phyloP scores from a whole-genome alignment of 371 early-diverging fungal species.

The Mucor sp. region DNA sequence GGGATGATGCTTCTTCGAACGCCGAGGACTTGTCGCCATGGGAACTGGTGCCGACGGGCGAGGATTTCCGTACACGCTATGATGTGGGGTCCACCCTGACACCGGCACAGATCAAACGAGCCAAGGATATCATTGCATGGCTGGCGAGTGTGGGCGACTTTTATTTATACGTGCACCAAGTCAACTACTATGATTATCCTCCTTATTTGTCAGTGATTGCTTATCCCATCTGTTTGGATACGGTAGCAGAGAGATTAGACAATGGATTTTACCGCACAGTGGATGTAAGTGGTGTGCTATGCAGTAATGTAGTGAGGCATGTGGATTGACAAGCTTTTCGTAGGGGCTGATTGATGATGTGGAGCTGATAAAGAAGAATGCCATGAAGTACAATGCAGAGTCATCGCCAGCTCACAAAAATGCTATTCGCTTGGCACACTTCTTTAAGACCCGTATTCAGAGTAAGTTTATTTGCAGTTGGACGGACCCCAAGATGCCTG shows the following conservation, averaged over 20 bases:
- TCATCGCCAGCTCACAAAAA: constrained; percentile 59
- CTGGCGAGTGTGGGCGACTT: constrained; percentile 49
- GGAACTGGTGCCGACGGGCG: constrained; percentile 52
- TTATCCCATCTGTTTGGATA: constrained; percentile 71
- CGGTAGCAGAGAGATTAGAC: constrained; percentile 56
- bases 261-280: constrained; percentile 65
- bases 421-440: constrained; percentile 59
- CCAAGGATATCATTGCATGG: constrained; percentile 39
- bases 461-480: constrained; percentile 29
- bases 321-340: not conserved
- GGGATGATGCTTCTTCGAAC: constrained; percentile 42
- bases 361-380: constrained; percentile 66
- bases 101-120: constrained; percentile 28
- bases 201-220: constrained; percentile 68
- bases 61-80: constrained; percentile 41
- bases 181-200: constrained; percentile 67
- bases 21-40: constrained; percentile 52
- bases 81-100: constrained; percentile 20
- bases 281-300: constrained; percentile 16
- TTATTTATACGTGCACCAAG: constrained; percentile 64
- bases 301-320: not conserved
- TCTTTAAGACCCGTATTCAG: constrained; percentile 53
- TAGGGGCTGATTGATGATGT: constrained; percentile 71
- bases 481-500: too few relatives aligned
- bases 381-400: constrained; percentile 67